phyloP scores from a whole-genome alignment of 1,284 basidiomycete species.

The Trichosporon asahii region DNA sequence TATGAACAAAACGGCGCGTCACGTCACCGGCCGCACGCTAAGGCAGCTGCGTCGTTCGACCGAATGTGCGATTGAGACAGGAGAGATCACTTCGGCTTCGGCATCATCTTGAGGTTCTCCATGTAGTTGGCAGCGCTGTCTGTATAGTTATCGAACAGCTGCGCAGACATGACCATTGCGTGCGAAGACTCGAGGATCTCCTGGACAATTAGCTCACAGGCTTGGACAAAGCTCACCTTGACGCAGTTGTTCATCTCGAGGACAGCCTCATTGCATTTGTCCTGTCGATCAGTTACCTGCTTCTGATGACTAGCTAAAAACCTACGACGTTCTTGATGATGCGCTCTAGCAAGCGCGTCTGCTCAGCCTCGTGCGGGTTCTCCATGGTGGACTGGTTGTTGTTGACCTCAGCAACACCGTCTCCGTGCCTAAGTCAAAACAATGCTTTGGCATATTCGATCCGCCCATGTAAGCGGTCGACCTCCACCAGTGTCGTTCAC shows the following conservation, averaged over 20 bases:
- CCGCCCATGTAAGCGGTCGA: neutral
- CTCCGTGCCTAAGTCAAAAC: constrained; percentile 6
- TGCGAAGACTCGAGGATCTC: constrained; percentile 40
- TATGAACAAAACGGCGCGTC: too few species aligned
- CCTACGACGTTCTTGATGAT: constrained; percentile 84
- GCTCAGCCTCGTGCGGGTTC: constrained; percentile 85
- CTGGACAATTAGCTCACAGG: constrained; percentile 23
- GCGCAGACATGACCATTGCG: constrained; percentile 65
- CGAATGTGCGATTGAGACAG: too few species aligned
- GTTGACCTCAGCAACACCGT: neutral
- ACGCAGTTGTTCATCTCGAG: constrained; percentile 50
- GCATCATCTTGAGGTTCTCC: constrained; percentile 56
- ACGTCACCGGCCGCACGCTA: too few species aligned
- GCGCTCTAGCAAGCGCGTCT: constrained; percentile 80
- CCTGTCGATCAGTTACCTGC: constrained; percentile 31
- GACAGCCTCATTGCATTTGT: constrained; percentile 52
- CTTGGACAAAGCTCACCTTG: constrained; percentile 32
- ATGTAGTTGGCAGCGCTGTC: constrained; percentile 83
- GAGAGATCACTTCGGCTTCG: constrained; percentile 35
- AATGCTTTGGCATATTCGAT: neutral
- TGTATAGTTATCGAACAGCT: constrained; percentile 73
- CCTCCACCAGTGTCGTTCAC: neutral
- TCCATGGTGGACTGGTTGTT: constrained; percentile 59
- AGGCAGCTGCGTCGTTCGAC: too few species aligned
- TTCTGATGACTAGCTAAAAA: constrained; percentile 12